Percentiles rank a stretch among this genome's conserved stretches.
These are phyloP conservation scores for Telopea speciosissima DNA, from an alignment of 177 flowering plant species.

Conservation along the genomic window DNA sequence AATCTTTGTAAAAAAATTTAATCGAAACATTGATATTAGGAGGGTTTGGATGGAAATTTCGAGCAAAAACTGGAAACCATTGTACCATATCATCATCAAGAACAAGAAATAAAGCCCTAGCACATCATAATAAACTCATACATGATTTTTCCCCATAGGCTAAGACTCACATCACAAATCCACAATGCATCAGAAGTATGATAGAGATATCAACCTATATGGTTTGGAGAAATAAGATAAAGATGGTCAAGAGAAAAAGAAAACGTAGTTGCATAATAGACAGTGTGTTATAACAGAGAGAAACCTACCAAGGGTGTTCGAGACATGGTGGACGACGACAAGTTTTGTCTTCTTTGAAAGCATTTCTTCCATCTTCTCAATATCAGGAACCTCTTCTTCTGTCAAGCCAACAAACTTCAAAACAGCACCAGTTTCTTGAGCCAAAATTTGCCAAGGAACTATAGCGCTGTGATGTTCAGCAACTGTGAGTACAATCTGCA, in stretches of 20 bases:
- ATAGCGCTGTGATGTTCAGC: constrained; percentile 97
- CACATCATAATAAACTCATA: no score
- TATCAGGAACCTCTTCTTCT: constrained; percentile 10
- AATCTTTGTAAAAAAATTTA: no score
- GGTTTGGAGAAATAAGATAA: neutral
- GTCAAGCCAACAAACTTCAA: constrained; percentile 67
- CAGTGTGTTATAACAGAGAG: neutral
- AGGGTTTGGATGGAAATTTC: no score
- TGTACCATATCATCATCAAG: no score
- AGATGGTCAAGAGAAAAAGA: neutral
- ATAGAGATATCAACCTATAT: neutral
- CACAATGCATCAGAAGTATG: no score
- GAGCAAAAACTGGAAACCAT: no score
- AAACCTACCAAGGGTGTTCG: constrained; percentile 75
- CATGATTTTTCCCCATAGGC: no score
- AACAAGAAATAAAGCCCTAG: no score
- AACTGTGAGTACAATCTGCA: constrained; percentile 75
- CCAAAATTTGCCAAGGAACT: constrained; percentile 95
- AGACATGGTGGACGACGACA: constrained; percentile 84
- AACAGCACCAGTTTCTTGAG: constrained; percentile 80
- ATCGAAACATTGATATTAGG: no score
- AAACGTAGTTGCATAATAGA: neutral
- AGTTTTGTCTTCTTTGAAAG: constrained; percentile 66
- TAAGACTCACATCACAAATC: no score
- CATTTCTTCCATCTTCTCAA: constrained; percentile 36